phyloP scores from a whole-genome alignment of 768 basidiomycete genomes.

The Mycena galopus region DNA sequence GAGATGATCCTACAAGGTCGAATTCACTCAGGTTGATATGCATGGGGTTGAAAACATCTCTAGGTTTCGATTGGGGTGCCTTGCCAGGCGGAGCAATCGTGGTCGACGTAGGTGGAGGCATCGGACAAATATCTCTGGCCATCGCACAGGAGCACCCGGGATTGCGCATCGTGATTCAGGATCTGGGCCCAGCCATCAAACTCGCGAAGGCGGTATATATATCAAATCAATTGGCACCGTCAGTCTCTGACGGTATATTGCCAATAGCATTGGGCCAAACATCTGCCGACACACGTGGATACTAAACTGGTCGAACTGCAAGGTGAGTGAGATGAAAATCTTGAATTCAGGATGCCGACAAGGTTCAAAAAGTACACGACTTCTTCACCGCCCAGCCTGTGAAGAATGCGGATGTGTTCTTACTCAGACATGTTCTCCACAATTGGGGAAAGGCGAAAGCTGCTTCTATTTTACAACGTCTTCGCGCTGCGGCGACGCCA shows the following conservation, averaged over 20 bases:
- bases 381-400: slow-evolving; percentile 46
- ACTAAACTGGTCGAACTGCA: slow-evolving; percentile 15
- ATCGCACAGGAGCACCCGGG: slow-evolving; percentile 38
- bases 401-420: slow-evolving; percentile 43
- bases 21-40: background rate
- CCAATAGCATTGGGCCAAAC: background rate
- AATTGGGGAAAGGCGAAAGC: slow-evolving; percentile 45
- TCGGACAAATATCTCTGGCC: slow-evolving; percentile 41
- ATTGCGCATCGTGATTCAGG: slow-evolving; percentile 47
- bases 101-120: slow-evolving; percentile 50
- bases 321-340: background rate
- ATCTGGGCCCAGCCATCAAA: slow-evolving; percentile 19
- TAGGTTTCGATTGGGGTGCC: slow-evolving; percentile 45
- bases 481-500: slow-evolving; percentile 42
- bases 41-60: too few species aligned
- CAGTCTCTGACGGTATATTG: too few species aligned
- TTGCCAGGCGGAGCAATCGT: slow-evolving; percentile 40
- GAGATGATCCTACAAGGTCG: slow-evolving; percentile 21
- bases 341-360: background rate
- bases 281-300: background rate
- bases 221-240: background rate
- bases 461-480: slow-evolving; percentile 40
- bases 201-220: slow-evolving; percentile 10
- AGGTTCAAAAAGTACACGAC: slow-evolving; percentile 28
- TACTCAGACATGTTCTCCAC: slow-evolving; percentile 46